Base-by-base conservation (phyloP, 805 yeast genomes). In the Cyberlindnera bimundalis region DNA sequence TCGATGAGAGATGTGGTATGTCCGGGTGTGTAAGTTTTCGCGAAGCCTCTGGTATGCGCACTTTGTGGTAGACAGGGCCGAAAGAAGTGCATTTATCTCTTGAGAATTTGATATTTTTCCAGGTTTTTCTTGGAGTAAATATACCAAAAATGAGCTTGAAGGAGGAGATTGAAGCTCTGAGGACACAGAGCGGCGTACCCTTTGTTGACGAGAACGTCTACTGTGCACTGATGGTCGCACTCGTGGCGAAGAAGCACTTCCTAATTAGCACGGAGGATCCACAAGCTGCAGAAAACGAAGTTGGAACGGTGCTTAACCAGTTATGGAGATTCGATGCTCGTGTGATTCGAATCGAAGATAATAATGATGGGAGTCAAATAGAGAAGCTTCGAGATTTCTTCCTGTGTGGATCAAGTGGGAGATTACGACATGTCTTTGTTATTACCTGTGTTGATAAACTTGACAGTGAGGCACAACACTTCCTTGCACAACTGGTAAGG, bases 221-320 rank as follows among this genome's bases (percentile, higher is more conserved):
- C 30, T 39, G 47, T 13, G 47, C 55, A 3, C 29, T 46, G 19
- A 36, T 42, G 2, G 37, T 52, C 8, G 49, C 42, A 1, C n/a
- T 50, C 2, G 46, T 62, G 9, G 61, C 62, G 1, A 41, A 47
- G 28, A 45, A 55, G n/a, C 56, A 59, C 37, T 35, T 63, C 8
- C 26, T 59, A 5, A 48, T 64, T 2, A 47, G 59, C 2, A 50
- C 63, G 2, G 20, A 42, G 6, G 48, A 53, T 14, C 41, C 47
- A 0, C 8, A 13, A 3, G 29, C 40, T 4, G 53, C 58, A 1
- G 33, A 44, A 3, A 11, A 37, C 9, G 61, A 57, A 30, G 31
- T 60, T 12, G 38, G 41, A 3, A 38, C 39, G 11, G 27, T 46
- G 4, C 21, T 50, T 15, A 43, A 48, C 24, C 24, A 10, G 8